These are phyloP conservation scores for Globisporangium abappressorium DNA, from an alignment of 352 stramenopile genomes.

Conservation along the genomic window DNA sequence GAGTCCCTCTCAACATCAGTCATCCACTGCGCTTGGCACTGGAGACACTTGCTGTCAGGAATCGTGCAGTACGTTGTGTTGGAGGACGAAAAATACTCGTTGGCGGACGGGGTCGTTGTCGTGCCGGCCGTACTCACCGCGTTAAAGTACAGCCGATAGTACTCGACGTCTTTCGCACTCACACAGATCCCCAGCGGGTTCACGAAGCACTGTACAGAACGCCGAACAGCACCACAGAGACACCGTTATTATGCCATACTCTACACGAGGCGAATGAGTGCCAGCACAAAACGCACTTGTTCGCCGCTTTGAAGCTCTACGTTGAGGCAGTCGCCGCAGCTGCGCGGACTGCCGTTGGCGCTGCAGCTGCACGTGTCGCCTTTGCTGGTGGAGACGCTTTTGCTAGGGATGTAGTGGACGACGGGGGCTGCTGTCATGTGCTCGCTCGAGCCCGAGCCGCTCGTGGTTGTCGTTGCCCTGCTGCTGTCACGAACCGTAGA, in stretches of 20 bases:
- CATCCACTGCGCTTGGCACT: slow-evolving; percentile 23
- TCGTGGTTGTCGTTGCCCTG: background rate
- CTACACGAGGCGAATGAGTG: background rate
- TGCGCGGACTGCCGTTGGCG: slow-evolving; percentile 16
- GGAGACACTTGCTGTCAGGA: slow-evolving; percentile 27
- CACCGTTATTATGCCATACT: too few relatives aligned
- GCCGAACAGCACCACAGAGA: too few relatives aligned
- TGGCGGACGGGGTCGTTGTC: slow-evolving; percentile 22
- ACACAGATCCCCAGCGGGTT: background rate
- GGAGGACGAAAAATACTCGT: slow-evolving; percentile 31
- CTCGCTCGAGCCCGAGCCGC: too few relatives aligned
- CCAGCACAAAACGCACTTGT: background rate
- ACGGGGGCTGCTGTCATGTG: too few relatives aligned
- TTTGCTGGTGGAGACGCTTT: background rate
- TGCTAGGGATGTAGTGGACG: background rate
- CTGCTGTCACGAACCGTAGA: background rate
- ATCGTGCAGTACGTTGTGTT: slow-evolving; percentile 34
- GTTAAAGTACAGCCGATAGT: background rate
- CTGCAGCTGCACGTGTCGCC: background rate
- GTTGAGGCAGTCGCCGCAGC: slow-evolving; percentile 46
- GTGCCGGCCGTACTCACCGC: background rate
- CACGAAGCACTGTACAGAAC: background rate
- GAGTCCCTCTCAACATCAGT: slow-evolving; percentile 10
- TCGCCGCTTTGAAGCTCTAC: slow-evolving; percentile 20
- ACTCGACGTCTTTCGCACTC: background rate